phyloP scores from a whole-genome alignment of 805 yeast species.

The Yamadazyma laniorum region DNA sequence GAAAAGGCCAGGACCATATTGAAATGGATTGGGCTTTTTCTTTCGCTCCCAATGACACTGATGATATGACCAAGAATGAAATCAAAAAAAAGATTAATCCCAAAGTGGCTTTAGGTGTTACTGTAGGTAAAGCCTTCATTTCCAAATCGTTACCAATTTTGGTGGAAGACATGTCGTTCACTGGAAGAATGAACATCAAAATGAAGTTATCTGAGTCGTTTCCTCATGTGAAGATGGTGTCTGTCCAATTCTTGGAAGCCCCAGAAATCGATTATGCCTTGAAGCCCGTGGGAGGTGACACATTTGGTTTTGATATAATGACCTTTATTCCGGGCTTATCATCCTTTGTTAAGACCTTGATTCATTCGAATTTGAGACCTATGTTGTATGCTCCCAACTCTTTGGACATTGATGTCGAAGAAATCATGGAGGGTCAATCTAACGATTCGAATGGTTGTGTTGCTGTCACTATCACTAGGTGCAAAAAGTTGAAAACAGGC shows the following conservation, averaged over 20 bases:
- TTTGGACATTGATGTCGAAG: slow-evolving; percentile 71
- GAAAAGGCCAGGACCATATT: slow-evolving; percentile 60
- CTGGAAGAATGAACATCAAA: slow-evolving; percentile 66
- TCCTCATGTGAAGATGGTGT: slow-evolving; percentile 76
- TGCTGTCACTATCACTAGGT: slow-evolving; percentile 60
- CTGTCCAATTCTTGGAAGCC: slow-evolving; percentile 71
- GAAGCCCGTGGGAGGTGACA: slow-evolving; percentile 87
- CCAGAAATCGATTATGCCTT: slow-evolving; percentile 76
- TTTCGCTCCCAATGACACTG: slow-evolving; percentile 78
- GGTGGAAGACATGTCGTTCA: slow-evolving; percentile 76
- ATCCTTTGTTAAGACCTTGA: slow-evolving; percentile 63
- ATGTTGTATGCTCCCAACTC: slow-evolving; percentile 83
- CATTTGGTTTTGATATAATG: slow-evolving; percentile 84
- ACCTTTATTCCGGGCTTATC: slow-evolving; percentile 79
- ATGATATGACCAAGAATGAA: slow-evolving; percentile 78
- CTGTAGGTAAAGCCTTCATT: slow-evolving; percentile 77
- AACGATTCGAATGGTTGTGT: slow-evolving; percentile 71
- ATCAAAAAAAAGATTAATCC: slow-evolving; percentile 71
- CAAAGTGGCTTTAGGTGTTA: slow-evolving; percentile 76
- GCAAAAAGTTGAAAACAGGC: slow-evolving; percentile 45
- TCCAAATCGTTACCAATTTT: slow-evolving; percentile 74
- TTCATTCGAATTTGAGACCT: slow-evolving; percentile 70
- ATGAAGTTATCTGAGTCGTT: slow-evolving; percentile 60
- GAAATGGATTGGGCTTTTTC: slow-evolving; percentile 86
- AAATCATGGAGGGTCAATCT: slow-evolving; percentile 58